Evolutionary conservation across 257 asterid genomes (phyloP).

Genomic region (Nyctanthes arbortristis): DNA sequence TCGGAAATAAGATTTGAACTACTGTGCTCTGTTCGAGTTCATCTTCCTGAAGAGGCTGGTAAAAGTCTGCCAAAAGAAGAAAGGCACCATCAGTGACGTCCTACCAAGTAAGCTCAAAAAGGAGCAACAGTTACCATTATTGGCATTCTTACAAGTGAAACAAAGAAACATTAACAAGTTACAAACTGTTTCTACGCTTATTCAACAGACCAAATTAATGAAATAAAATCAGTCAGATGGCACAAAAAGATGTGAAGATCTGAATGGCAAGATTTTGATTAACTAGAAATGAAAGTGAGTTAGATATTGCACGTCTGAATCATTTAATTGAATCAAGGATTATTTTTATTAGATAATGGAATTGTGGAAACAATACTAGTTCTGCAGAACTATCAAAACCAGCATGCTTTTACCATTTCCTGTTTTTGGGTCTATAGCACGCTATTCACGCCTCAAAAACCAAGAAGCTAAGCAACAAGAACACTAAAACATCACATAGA

Average conservation of each 20-base stretch:
- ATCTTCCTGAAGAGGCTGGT: conserved; percentile 78
- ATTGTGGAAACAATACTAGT: not conserved
- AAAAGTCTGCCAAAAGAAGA: conserved; percentile 61
- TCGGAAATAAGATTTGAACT: conserved; percentile 60
- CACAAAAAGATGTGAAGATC: not conserved
- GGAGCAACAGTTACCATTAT: not conserved
- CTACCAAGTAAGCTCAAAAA: not conserved
- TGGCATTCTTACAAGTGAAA: conserved; percentile 9
- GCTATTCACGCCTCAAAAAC: not conserved
- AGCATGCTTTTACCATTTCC: not conserved
- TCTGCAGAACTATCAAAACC: not conserved
- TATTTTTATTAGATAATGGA: not conserved
- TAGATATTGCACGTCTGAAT: not conserved
- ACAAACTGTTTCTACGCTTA: not conserved
- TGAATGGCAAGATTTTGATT: not conserved
- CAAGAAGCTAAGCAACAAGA: not conserved
- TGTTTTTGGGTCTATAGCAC: not conserved
- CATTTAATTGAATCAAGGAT: not conserved
- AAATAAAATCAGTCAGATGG: not conserved
- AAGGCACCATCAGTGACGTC: conserved; percentile 1
- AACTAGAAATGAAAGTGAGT: not conserved
- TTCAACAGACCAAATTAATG: not conserved
- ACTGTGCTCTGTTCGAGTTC: conserved; percentile 72
- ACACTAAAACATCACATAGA: not conserved
- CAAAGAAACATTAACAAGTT: not conserved